phyloP scores from a whole-genome alignment of 148 eudicot species.

The Gaultheria prostrata region DNA sequence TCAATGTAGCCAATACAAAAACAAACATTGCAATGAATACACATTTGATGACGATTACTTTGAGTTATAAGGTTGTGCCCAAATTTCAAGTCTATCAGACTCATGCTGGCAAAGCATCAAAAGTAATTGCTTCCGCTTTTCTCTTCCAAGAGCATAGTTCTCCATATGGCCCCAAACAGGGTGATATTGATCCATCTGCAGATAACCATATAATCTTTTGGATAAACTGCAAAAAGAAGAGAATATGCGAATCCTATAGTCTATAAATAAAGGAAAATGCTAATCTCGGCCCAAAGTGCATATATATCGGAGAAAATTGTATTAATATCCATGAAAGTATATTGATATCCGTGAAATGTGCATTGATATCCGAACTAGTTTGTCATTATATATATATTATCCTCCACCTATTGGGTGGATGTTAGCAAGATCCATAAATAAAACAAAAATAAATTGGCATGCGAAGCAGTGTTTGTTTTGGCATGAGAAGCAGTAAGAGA shows the following conservation, averaged over 20 bases:
- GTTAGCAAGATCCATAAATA: too few relatives aligned
- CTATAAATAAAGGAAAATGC: not conserved
- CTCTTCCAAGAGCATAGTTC: conserved; percentile 64
- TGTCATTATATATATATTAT: too few relatives aligned
- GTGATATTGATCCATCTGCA: conserved; percentile 74
- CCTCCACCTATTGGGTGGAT: too few relatives aligned
- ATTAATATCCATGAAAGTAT: too few relatives aligned
- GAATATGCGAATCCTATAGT: not conserved
- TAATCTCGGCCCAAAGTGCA: too few relatives aligned
- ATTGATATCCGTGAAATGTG: too few relatives aligned
- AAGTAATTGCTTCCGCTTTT: conserved; percentile 88
- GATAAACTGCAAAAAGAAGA: conserved; percentile 13
- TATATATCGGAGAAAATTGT: too few relatives aligned
- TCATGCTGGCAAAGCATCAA: conserved; percentile 94
- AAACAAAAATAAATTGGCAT: too few relatives aligned
- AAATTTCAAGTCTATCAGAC: conserved; percentile 96
- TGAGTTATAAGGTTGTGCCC: conserved; percentile 85
- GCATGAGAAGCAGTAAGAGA: conserved; percentile 4
- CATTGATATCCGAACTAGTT: too few relatives aligned
- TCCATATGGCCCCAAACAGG: conserved; percentile 95
- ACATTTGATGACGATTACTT: conserved; percentile 46
- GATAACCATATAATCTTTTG: conserved; percentile 12
- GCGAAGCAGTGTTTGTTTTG: too few relatives aligned
- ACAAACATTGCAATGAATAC: not conserved
- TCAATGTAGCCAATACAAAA: not conserved